Evolutionary conservation across 768 basidiomycete species (phyloP).

Genomic region (Tulasnella sp.): DNA sequence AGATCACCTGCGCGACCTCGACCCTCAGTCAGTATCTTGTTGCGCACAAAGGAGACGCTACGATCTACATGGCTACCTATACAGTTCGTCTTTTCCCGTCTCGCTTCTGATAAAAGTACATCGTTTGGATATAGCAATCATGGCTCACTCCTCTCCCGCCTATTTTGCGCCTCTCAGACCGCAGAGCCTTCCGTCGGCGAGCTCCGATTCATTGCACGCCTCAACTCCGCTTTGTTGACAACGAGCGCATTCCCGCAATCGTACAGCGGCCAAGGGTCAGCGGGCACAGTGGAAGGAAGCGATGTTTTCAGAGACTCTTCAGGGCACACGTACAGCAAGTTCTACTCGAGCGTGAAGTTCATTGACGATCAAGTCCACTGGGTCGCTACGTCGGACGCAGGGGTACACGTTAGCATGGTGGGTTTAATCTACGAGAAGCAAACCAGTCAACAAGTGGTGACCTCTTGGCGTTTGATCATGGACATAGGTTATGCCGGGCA

Average conservation of each 20-base stretch:
- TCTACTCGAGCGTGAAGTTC: conserved; percentile 41
- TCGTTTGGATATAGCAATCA: not conserved
- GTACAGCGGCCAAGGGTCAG: conserved; percentile 42
- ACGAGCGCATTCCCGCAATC: conserved; percentile 41
- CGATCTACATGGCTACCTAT: conserved; percentile 46
- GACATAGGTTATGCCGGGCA: conserved; percentile 37
- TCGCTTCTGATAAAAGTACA: not conserved
- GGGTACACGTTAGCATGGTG: conserved; percentile 31
- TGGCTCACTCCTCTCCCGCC: not conserved
- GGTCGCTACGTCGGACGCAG: conserved; percentile 46
- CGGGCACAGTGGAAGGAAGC: conserved; percentile 44
- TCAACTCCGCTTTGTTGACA: conserved; percentile 43
- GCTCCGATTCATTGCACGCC: conserved; percentile 48
- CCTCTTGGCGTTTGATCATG: not conserved
- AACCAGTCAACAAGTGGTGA: not conserved
- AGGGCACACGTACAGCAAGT: conserved; percentile 49
- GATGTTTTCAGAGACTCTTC: conserved; percentile 44
- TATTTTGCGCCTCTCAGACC: not conserved
- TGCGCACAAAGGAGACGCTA: conserved; percentile 44
- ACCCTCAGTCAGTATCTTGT: conserved; percentile 45
- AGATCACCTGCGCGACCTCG: conserved; percentile 6
- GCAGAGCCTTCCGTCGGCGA: conserved; percentile 40
- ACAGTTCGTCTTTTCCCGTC: not conserved
- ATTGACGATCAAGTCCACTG: conserved; percentile 50
- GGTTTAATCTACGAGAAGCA: not conserved